A percentile compares a stretch with the other conserved stretches of the same genome.
phyloP scores from a whole-genome alignment of 2,329 filamentous ascomycete genomes.

The Penicillium sp. region DNA sequence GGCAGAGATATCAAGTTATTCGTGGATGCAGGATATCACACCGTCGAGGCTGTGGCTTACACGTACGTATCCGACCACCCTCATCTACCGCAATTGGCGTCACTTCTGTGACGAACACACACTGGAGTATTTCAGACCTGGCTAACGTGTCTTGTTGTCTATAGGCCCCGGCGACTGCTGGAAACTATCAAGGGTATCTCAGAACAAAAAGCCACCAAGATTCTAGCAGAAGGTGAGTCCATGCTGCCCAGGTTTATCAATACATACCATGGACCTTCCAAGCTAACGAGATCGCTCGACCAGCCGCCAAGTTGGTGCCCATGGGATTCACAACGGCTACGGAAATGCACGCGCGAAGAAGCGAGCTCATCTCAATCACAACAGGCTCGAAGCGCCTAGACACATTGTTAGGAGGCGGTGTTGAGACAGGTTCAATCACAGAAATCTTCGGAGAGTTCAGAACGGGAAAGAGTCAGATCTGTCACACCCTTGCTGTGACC shows the following conservation, averaged over 20 bases:
- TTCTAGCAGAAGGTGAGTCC: slow-evolving; percentile 77
- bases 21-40: slow-evolving; percentile 89
- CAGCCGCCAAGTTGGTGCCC: slow-evolving; percentile 91
- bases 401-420: slow-evolving; percentile 87
- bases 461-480: slow-evolving; percentile 98
- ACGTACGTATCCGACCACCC: slow-evolving; percentile 57
- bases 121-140: not conserved
- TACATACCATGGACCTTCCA: not conserved
- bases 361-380: slow-evolving; percentile 95
- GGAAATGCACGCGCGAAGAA: slow-evolving; percentile 96
- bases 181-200: slow-evolving; percentile 99
- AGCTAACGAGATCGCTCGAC: slow-evolving; percentile 12
- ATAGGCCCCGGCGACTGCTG: slow-evolving; percentile 68
- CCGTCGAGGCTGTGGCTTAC: slow-evolving; percentile 93
- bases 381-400: slow-evolving; percentile 98
- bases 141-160: slow-evolving; percentile 3
- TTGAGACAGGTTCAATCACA: slow-evolving; percentile 96
- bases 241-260: not conserved
- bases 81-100: not conserved
- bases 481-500: slow-evolving; percentile 96
- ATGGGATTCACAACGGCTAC: slow-evolving; percentile 99
- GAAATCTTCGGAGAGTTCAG: slow-evolving; percentile 98
- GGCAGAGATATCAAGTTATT: slow-evolving; percentile 93
- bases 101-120: not conserved
- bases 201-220: slow-evolving; percentile 91